Base-by-base conservation (phyloP, 495 filamentous ascomycete species). In the Talaromyces wortmannii region DNA sequence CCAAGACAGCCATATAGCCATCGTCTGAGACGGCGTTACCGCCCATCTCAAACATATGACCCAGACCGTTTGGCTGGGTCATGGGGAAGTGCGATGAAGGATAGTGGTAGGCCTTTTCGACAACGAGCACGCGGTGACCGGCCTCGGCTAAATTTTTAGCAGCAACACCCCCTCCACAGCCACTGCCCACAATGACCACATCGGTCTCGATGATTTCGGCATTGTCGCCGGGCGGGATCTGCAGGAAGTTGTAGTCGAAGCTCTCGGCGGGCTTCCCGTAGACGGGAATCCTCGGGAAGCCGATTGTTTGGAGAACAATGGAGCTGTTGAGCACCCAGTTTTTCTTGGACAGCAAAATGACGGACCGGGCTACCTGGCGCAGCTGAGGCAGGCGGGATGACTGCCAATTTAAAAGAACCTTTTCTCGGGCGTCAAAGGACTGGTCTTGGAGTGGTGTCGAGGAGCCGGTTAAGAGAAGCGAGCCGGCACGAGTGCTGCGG, bases 101-200 rank as follows among this genome's bases (percentile, higher is more conserved):
- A 67, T 88, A 94, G 50, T 91, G 81, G 59, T 88, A 85, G 2
- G 81, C 79, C 63, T 92, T 94, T 46, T 97, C 91, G 4, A 92
- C 83, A 0, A 97, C 90, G 4, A 95, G 65, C 17, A 96, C 90
- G 7, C 71, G 72, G 49, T 86, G 68, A n/a, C 83, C 88, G 3
- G 82, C 86, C 61, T 90, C 84, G 10, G 91, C 84, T 5, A 96
- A 71, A 29, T 86, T 86, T 69, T 91, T 91, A 11, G 92, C 91
- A 31, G 79, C 81, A 0, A 96, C 91, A 0, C 77, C 88, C n/a
- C 88, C 91, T 49, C 92, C 92, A 61, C 88, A 92, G 15, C 92
- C 92, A 50, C 87, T 91, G 2, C 92, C 92, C 6, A 96, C 78
- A 56, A 96, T 83, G 13, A 95, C 83, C 2, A 95, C 84, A 64